Evolutionary conservation across 805 yeast species (phyloP).

Genomic region (Wickerhamiella parazyma): DNA sequence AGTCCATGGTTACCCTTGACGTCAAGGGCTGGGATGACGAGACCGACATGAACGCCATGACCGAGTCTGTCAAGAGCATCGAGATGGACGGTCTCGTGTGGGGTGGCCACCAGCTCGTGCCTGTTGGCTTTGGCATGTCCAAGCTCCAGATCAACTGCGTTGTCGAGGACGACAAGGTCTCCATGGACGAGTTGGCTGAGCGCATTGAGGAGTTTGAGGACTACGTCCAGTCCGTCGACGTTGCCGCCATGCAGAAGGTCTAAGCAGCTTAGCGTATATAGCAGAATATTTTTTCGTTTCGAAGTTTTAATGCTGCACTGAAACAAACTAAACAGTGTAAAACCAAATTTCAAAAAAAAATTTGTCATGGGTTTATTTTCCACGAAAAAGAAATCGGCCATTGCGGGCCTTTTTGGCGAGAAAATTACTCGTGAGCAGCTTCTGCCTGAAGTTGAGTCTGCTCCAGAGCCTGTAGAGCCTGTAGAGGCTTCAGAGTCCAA

Average conservation of each 20-base stretch:
- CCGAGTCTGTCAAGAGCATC: slow-evolving; percentile 73
- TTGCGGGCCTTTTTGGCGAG: slow-evolving; percentile 7
- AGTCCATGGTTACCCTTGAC: slow-evolving; percentile 90
- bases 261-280: slow-evolving; percentile 31
- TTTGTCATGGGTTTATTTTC: slow-evolving; percentile 12
- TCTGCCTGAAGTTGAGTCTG: background rate
- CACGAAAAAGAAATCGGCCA: background rate
- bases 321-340: too few species aligned
- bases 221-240: slow-evolving; percentile 97
- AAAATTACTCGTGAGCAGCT: background rate
- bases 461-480: slow-evolving; percentile 1
- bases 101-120: slow-evolving; percentile 96
- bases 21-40: slow-evolving; percentile 99
- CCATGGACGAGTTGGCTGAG: slow-evolving; percentile 66
- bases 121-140: slow-evolving; percentile 99
- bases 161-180: slow-evolving; percentile 93
- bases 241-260: slow-evolving; percentile 97
- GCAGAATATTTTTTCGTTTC: too few species aligned
- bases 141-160: slow-evolving; percentile 97
- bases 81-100: slow-evolving; percentile 88
- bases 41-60: slow-evolving; percentile 82
- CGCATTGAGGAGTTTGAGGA: slow-evolving; percentile 90
- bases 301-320: too few species aligned
- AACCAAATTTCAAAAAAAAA: background rate
- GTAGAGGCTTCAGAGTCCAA: too few species aligned